A percentile compares a stretch with the other conserved stretches of the same genome.
Conservation (phyloP, 1,139 yeast genomes). For the Sugiyamaella grinbergsii region DNA sequence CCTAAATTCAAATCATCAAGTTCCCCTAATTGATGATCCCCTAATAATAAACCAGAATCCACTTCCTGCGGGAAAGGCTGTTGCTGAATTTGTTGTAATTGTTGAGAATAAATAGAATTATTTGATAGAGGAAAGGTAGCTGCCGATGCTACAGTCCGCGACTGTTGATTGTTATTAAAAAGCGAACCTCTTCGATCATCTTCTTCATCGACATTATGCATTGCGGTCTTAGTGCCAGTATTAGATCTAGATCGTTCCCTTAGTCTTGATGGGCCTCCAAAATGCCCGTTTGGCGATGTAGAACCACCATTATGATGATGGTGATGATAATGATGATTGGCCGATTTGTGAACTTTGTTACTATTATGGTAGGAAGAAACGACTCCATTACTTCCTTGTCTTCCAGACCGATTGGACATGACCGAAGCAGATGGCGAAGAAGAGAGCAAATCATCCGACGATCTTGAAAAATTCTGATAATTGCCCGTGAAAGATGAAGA, state of each 20-base stretch:
- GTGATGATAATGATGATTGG: constrained; percentile 26
- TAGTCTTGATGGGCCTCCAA: constrained; percentile 6
- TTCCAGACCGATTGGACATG: constrained; percentile 4
- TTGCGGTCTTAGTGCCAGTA: background rate
- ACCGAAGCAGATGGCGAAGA: constrained; percentile 8
- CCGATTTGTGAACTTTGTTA: constrained; percentile 28
- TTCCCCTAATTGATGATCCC: constrained; percentile 14
- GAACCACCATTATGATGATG: constrained; percentile 19
- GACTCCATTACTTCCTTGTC: constrained; percentile 8
- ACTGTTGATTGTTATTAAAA: background rate
- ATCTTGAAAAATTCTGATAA: constrained; percentile 15
- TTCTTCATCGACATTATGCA: constrained; percentile 2
- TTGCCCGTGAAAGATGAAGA: constrained; percentile 1
- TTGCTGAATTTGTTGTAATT: constrained; percentile 5
- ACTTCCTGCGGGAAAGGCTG: constrained; percentile 3
- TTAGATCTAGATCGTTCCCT: constrained; percentile 10
- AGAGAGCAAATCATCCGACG: constrained; percentile 14
- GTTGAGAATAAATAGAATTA: constrained; percentile 13
- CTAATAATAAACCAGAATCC: constrained; percentile 6
- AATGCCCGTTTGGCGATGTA: constrained; percentile 16
- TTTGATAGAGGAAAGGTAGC: constrained; percentile 6
- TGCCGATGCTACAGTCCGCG: background rate
- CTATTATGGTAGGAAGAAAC: constrained; percentile 17
- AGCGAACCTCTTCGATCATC: background rate
- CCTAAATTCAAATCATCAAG: constrained; percentile 16